Evolutionary conservation across 108 stramenopile species (phyloP).

Genomic region (Seminavis robusta): DNA sequence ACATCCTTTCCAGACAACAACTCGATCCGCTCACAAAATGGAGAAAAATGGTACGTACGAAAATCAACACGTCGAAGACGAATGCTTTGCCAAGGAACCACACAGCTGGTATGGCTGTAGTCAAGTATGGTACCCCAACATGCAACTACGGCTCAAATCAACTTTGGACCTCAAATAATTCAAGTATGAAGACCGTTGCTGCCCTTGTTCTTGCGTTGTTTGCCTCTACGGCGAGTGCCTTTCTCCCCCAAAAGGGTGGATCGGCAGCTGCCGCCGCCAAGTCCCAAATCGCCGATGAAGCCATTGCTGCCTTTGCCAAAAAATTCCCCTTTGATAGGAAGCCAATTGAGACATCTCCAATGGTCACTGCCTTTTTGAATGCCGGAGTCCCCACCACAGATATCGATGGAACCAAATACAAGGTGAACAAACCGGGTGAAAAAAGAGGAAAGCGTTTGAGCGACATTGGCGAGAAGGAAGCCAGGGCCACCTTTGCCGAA

Average conservation of each 20-base stretch:
- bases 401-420: slow-evolving; percentile 38
- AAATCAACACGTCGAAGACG: too few relatives aligned
- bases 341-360: neutral
- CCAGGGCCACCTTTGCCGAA: slow-evolving; percentile 40
- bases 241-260: slow-evolving; percentile 27
- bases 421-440: neutral
- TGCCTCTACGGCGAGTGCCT: too few relatives aligned
- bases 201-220: too few relatives aligned
- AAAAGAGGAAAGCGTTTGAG: slow-evolving; percentile 25
- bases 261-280: slow-evolving; percentile 10
- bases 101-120: too few relatives aligned
- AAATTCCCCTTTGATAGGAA: slow-evolving; percentile 35
- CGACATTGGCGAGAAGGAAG: slow-evolving; percentile 32
- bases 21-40: too few relatives aligned
- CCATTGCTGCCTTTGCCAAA: slow-evolving; percentile 41
- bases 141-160: too few relatives aligned
- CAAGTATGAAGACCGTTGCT: too few relatives aligned
- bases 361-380: slow-evolving; percentile 31
- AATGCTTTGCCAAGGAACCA: too few relatives aligned
- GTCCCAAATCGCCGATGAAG: slow-evolving; percentile 49
- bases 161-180: too few relatives aligned
- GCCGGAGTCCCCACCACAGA: slow-evolving; percentile 61
- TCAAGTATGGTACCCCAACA: too few relatives aligned
- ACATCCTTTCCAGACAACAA: too few relatives aligned
- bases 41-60: too few relatives aligned